Evolutionary conservation across 441 rosid species (phyloP), one percentile per base, ranked within the genome.

Genomic region (Populus hybrid): DNA sequence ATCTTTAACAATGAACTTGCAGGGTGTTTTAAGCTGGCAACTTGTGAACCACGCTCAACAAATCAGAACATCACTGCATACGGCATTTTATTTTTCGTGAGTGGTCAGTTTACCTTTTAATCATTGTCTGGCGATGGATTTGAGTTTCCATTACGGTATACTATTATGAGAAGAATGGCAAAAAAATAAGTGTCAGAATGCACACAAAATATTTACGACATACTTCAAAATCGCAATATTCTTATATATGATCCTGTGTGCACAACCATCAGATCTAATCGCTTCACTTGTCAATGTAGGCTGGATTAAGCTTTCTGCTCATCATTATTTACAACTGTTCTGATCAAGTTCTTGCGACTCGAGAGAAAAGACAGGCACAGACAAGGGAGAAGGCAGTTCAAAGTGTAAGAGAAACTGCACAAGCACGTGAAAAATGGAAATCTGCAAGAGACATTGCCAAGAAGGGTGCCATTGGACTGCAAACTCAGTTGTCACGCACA

Each of bases 291-390:
- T 29, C 68, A 69, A 64, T 86, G 82, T 72, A 97, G 99, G 99
- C 89, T 38, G 98, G 89, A 79, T 64, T 94, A 69, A 82, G 88
- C 72, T 85, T 94, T 86, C 77, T 93, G 77, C 90, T 93, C 20
- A 79, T 97, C 83, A 88, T 97, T 76, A 86, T 97, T 65, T 92
- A 94, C 78, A 94, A 95, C 88, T 97, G 97, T 85, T 94, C 99
- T 24, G 99, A 97, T 75, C 99, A 94, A 93, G 97, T 91, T 73
- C 89, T 97, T 33, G 86, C 93, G 2, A 94, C 98, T 6, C 87
- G 98, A 81, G 98, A 92, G 82, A 90, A 82, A 86, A 87, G 93
- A 77, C 89, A 88, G 64, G 98, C 98, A 50, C 78, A 91, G 87
- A 87, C 98, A 24, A 89, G 99, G 69, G 98, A 94, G 74, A 88